Percentiles rank a stretch among this genome's conserved stretches.
Conservation (phyloP, 148 eudicot genomes). For the Silene uniflora region DNA sequence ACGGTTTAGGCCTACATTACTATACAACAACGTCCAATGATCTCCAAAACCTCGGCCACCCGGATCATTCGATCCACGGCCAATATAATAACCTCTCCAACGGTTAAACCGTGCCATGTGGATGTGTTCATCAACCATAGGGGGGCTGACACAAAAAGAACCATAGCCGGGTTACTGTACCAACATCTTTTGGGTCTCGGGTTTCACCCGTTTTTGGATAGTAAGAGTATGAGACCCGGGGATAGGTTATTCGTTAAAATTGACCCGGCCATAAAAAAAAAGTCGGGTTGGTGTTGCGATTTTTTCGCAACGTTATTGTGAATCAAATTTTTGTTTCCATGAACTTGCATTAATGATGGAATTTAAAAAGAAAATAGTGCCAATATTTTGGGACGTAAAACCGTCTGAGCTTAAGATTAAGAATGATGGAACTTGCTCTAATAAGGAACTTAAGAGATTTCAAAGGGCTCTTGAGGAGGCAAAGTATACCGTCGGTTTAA, state of each 20-base stretch:
- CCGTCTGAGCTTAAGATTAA: slow-evolving; percentile 58
- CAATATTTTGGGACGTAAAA: slow-evolving; percentile 60
- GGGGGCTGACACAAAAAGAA: slow-evolving; percentile 54
- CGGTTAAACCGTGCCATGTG: slow-evolving; percentile 36
- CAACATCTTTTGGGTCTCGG: slow-evolving; percentile 36
- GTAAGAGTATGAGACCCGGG: slow-evolving; percentile 64
- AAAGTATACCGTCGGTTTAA: slow-evolving; percentile 50
- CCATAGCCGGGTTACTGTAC: slow-evolving; percentile 49
- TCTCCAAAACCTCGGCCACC: too few relatives aligned
- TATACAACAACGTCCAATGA: too few relatives aligned
- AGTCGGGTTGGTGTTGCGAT: slow-evolving; percentile 57
- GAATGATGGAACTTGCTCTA: slow-evolving; percentile 30
- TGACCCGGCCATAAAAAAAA: slow-evolving; percentile 28
- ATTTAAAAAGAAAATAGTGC: slow-evolving; percentile 43
- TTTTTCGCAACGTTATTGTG: slow-evolving; percentile 57
- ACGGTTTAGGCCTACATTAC: too few relatives aligned
- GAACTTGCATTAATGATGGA: slow-evolving; percentile 59
- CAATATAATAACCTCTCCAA: too few relatives aligned
- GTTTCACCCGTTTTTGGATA: slow-evolving; percentile 57
- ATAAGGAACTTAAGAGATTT: slow-evolving; percentile 37
- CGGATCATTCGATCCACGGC: too few relatives aligned
- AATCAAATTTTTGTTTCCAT: slow-evolving; percentile 62
- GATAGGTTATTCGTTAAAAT: slow-evolving; percentile 46
- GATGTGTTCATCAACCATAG: slow-evolving; percentile 71
- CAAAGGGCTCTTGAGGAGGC: slow-evolving; percentile 49